phyloP scores from a whole-genome alignment of 179 eudicot species.

The Pouteria campechiana region DNA sequence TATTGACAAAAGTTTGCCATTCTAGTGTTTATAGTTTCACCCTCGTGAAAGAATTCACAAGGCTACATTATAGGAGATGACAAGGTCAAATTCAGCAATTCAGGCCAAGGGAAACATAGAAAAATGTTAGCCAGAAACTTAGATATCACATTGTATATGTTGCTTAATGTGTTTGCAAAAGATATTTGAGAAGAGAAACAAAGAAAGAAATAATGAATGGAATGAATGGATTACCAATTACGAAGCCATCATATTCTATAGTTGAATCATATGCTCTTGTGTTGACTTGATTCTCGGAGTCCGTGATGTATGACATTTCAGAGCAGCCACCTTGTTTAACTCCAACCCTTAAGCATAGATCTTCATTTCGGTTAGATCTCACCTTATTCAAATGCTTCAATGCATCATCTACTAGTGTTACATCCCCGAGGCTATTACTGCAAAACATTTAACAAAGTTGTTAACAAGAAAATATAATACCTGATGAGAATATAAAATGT shows the following conservation, averaged over 20 bases:
- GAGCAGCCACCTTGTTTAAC: conserved; percentile 99
- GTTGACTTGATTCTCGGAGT: conserved; percentile 75
- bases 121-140: too few relatives aligned
- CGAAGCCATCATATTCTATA: conserved; percentile 74
- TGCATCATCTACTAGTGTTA: conserved; percentile 66
- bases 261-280: conserved; percentile 69
- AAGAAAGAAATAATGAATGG: too few relatives aligned
- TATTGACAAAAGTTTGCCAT: too few relatives aligned
- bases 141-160: too few relatives aligned
- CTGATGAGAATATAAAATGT: too few relatives aligned
- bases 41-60: too few relatives aligned
- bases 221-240: conserved; percentile 61
- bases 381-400: conserved; percentile 81
- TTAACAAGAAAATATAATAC: too few relatives aligned
- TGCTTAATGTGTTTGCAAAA: too few relatives aligned
- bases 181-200: not conserved
- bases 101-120: too few relatives aligned
- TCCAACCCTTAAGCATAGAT: conserved; percentile 85
- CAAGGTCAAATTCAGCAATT: too few relatives aligned
- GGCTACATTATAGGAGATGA: too few relatives aligned
- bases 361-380: conserved; percentile 58
- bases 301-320: conserved; percentile 96
- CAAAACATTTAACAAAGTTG: conserved; percentile 10
- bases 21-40: too few relatives aligned
- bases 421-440: conserved; percentile 51